These are phyloP conservation scores for Hypoxylon subgilvum DNA, from an alignment of 495 filamentous ascomycete genomes.

Conservation along the genomic window DNA sequence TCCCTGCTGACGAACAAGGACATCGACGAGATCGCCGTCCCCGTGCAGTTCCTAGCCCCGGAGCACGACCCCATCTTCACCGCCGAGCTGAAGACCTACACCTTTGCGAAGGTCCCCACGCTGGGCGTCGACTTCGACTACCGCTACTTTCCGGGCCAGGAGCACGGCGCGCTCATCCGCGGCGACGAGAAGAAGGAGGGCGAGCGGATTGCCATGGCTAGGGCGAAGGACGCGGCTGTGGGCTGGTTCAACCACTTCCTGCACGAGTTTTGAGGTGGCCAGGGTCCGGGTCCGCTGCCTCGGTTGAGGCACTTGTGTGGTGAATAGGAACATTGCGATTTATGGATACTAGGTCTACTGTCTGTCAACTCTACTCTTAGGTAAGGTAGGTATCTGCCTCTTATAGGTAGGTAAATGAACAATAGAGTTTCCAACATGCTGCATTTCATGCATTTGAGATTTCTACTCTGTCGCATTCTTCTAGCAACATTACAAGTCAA, in stretches of 20 bases:
- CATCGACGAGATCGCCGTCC: conserved; percentile 58
- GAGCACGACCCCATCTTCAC: conserved; percentile 58
- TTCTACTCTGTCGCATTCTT: too few species aligned
- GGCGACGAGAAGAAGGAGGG: conserved; percentile 50
- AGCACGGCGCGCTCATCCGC: conserved; percentile 57
- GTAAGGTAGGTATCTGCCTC: too few species aligned
- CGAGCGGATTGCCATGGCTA: conserved; percentile 54
- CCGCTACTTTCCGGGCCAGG: conserved; percentile 60
- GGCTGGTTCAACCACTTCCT: conserved; percentile 52
- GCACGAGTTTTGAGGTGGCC: conserved; percentile 11
- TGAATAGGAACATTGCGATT: too few species aligned
- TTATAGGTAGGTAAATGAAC: too few species aligned
- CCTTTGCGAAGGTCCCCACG: conserved; percentile 50
- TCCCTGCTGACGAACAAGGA: conserved; percentile 55
- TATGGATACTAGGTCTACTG: too few species aligned
- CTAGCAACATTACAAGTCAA: too few species aligned
- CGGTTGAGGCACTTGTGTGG: too few species aligned
- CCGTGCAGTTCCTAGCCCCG: conserved; percentile 64
- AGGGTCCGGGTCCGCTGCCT: too few species aligned
- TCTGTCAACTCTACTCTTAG: too few species aligned
- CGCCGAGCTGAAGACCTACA: conserved; percentile 58
- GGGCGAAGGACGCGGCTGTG: conserved; percentile 54
- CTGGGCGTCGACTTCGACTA: conserved; percentile 61
- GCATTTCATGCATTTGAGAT: too few species aligned
- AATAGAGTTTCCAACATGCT: too few species aligned